Base-by-base conservation (phyloP, 257 asterid species). In the Scutellaria minor region DNA sequence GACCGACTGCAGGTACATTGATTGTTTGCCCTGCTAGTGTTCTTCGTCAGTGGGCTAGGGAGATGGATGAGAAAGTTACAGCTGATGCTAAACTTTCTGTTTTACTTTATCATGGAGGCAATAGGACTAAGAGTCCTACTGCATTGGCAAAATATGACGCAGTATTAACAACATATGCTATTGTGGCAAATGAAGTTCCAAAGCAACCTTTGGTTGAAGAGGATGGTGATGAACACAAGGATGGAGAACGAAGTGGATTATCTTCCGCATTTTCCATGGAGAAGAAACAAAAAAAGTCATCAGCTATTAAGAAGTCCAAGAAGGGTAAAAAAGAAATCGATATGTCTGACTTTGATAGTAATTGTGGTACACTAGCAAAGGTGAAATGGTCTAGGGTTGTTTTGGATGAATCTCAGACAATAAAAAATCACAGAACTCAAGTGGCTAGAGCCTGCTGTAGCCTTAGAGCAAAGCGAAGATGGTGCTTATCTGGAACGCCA, bases 401-500 rank as follows among this genome's bases (percentile, higher is more conserved):
- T 77, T 82, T 95, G 74, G 99, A 95, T 82, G 99, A 95, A 80
- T 91, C 99, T 71, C 99, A 95, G 82, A 92, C 90, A 53, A 95
- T 92, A 84, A 95, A 95, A 73, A 95, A 95, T 72, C 98, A 95
- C 71, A 86, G 99, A 81, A 95, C 99, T 47, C 98, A 86, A 81
- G 96, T 95, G 73, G 98, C 99, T 65, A 83, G 98, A 80, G 98
- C 99, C 80, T 95, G 99, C 84, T 92, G 96, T 78, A 85, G 98
- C 84, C 98, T 95, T 83, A 89, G 91, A 80, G 99, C 99, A 10
- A 95, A 92, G 80, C 81, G 96, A 77, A 85, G 99, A 81, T 95
- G 99, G 99, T 95, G 98, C 85, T 83, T 95, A 79, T 95, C 99
- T 40, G 99, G 99, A 83, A 95, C 99, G 15, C 99, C 99, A 9